Evolutionary conservation across 345 rosid genomes (phyloP).

Genomic region (Lumnitzera racemosa): DNA sequence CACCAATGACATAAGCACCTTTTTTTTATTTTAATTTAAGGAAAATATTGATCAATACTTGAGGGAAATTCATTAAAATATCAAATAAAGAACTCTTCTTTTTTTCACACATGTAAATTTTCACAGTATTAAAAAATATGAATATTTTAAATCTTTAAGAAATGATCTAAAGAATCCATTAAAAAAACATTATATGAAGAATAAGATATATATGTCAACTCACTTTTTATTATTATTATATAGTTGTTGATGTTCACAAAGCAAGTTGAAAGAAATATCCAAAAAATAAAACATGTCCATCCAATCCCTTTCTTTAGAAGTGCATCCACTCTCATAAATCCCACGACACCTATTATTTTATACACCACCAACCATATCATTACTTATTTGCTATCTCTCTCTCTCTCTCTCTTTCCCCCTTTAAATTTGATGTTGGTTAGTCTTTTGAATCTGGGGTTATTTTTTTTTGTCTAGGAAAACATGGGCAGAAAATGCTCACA

Average conservation of each 20-base stretch:
- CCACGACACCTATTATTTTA: constrained; percentile 21
- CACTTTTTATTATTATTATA: no score
- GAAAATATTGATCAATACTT: not conserved
- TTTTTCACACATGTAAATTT: no score
- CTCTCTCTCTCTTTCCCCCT: constrained; percentile 7
- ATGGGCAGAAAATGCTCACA: constrained; percentile 76
- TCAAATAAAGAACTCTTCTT: no score
- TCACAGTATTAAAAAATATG: no score
- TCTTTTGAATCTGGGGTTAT: not conserved
- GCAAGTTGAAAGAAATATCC: constrained; percentile 26
- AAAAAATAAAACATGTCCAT: constrained; percentile 26
- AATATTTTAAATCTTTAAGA: no score
- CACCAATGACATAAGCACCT: not conserved
- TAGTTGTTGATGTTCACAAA: not conserved
- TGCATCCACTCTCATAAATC: constrained; percentile 39
- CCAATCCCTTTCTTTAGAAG: constrained; percentile 44
- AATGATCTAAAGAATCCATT: no score
- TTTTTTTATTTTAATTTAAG: not conserved
- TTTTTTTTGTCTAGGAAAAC: constrained; percentile 19
- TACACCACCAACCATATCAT: constrained; percentile 24
- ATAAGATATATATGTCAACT: no score
- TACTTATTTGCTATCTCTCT: constrained; percentile 1
- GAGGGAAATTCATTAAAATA: no score
- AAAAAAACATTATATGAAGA: no score
- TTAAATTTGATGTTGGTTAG: constrained; percentile 4